phyloP scores from a whole-genome alignment of 495 filamentous ascomycete species.

The Tuber borchii region DNA sequence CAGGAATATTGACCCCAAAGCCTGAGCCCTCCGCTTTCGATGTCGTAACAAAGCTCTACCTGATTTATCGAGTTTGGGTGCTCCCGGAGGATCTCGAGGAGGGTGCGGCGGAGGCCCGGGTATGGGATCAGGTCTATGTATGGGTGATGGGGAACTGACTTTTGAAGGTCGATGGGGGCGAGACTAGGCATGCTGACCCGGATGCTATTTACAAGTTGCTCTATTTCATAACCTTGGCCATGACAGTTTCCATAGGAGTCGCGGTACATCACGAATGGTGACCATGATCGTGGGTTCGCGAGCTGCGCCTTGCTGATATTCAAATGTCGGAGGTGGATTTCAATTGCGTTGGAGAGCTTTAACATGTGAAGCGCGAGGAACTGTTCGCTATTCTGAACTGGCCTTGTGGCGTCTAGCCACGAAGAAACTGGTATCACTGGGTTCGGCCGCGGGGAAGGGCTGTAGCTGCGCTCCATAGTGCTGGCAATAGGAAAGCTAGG shows the following conservation, averaged over 20 bases:
- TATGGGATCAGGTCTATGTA: constrained; percentile 37
- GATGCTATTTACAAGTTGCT: constrained; percentile 9
- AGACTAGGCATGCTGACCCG: constrained; percentile 17
- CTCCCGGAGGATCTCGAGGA: constrained; percentile 19
- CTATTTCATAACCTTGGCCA: constrained; percentile 5
- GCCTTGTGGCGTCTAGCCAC: constrained; percentile 24
- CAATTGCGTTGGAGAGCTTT: constrained; percentile 21
- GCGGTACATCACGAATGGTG: constrained; percentile 16
- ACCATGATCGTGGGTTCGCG: constrained; percentile 6
- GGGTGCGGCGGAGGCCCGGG: constrained; percentile 17
- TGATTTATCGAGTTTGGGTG: constrained; percentile 18
- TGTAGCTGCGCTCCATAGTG: constrained; percentile 19
- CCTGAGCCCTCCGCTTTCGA: constrained; percentile 20
- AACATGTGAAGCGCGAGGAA: constrained; percentile 18
- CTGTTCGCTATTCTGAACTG: constrained; percentile 9
- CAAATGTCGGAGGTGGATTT: constrained; percentile 22
- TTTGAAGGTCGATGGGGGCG: constrained; percentile 20
- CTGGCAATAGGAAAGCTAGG: constrained; percentile 17
- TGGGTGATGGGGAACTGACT: constrained; percentile 27
- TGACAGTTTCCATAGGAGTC: background rate
- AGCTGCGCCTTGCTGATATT: constrained; percentile 13
- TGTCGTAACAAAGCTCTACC: constrained; percentile 24
- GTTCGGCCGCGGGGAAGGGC: constrained; percentile 4
- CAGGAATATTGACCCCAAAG: constrained; percentile 27
- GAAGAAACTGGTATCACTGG: constrained; percentile 16